Base-by-base conservation (phyloP, 2,329 filamentous ascomycete species). In the Scedosporium boydii region DNA sequence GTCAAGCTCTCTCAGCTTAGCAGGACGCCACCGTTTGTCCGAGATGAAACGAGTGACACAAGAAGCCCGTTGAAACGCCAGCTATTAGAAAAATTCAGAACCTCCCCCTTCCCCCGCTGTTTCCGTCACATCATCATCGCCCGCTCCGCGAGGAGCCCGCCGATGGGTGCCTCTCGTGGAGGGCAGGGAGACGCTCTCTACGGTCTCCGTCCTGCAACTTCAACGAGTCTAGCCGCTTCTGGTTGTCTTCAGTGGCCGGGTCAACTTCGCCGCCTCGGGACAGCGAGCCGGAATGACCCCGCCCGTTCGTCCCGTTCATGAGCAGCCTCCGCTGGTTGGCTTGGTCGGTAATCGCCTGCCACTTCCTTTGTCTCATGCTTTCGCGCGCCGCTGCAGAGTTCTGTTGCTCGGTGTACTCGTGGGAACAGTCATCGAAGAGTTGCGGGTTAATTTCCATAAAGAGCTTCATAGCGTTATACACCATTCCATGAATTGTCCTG, bases 391-490 rank as follows among this genome's bases (percentile, higher is more conserved):
- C 87, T 3, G 93, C 91, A 66, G 86, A 95, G 76, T 96, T 96
- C 76, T 98, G 93, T 70, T 95, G 89, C 74, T 98, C 93, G 4
- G 93, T 96, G 76, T 99, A 99, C 67, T 98, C 93, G 71, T 97
- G 93, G 42, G 95, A 97, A 77, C 95, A 99, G 72, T 99, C 95
- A 69, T 99, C 95, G 70, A 99, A 99, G 23, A 99, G 84, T 74
- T 97, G 93, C 9, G 95, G 95, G 74, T 98, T 98, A 71, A 99
- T 97, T 75, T 99, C 95, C 95, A 99, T 99, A 76, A 99, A 99
- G 44, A 99, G 84, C 75, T 99, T 99, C 95, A 99, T 98, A 63
- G 95, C 95, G 71, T 98, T 99, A 75, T 98, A 98, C 10, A 99
- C 95, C 93, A 99, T 98, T 73, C 95, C 95, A 72, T 99, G 95